Percentiles rank a stretch among this genome's conserved stretches.
phyloP scores from a whole-genome alignment of 2,329 filamentous ascomycete species.

The Stachybotrys echinatus region DNA sequence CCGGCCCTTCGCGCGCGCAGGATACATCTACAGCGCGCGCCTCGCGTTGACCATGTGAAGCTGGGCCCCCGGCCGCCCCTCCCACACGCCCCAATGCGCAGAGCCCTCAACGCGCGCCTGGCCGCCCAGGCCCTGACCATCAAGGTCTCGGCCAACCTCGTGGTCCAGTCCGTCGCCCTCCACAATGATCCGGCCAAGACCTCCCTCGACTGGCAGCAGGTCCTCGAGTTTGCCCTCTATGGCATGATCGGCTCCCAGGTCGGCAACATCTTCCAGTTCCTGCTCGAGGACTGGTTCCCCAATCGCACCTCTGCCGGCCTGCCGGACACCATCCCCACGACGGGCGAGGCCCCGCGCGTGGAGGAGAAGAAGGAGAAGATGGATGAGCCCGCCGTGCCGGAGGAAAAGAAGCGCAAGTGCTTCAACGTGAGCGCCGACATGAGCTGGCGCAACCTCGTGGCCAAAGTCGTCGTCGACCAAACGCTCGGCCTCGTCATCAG shows the following conservation, averaged over 20 bases:
- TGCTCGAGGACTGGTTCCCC: conserved; percentile 28
- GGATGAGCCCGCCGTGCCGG: conserved; percentile 7
- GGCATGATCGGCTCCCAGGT: conserved; percentile 28
- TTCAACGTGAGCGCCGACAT: conserved; percentile 17
- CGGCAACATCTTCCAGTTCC: conserved; percentile 27
- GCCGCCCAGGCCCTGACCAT: conserved; percentile 21
- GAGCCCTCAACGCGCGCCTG: conserved; percentile 20
- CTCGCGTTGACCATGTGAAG: background rate
- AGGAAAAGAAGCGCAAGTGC: conserved; percentile 6
- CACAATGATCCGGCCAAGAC: conserved; percentile 10
- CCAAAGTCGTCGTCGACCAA: conserved; percentile 29
- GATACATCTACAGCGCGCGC: background rate
- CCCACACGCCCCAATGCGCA: conserved; percentile 8
- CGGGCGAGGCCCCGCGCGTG: conserved; percentile 3
- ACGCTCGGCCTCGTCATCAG: conserved; percentile 28
- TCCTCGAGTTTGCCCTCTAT: conserved; percentile 28
- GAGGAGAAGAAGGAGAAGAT: conserved; percentile 15
- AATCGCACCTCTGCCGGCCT: conserved; percentile 10
- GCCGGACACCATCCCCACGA: conserved; percentile 12
- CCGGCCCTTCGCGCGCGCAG: background rate
- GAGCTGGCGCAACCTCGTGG: conserved; percentile 27
- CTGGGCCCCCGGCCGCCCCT: background rate
- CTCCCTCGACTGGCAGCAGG: conserved; percentile 25
- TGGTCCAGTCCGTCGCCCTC: conserved; percentile 19
- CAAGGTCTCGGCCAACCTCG: conserved; percentile 24